Conservation (phyloP, 352 stramenopile genomes). For the Pythium diclinum region DNA sequence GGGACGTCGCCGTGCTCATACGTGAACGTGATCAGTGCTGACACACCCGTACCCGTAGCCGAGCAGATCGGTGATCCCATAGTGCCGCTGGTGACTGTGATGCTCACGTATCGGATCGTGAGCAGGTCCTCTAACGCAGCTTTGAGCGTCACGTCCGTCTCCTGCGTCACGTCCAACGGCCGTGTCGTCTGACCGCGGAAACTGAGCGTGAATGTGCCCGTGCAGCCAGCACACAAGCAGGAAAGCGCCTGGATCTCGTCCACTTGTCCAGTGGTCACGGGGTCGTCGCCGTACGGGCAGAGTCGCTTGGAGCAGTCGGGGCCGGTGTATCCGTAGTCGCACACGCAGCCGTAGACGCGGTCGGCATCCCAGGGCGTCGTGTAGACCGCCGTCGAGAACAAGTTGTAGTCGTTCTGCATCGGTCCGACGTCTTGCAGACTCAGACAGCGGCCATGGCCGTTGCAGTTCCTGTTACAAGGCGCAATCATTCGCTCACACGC, state of each 20-base stretch:
- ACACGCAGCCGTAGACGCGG: conserved; percentile 84
- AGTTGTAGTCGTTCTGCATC: conserved; percentile 58
- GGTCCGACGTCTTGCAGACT: conserved; percentile 59
- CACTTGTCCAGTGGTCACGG: conserved; percentile 61
- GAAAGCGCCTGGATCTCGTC: conserved; percentile 80
- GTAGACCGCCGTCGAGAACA: conserved; percentile 57
- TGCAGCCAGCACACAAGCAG: conserved; percentile 59
- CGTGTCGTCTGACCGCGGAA: conserved; percentile 56
- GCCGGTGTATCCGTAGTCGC: conserved; percentile 87
- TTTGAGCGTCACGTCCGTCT: conserved; percentile 45
- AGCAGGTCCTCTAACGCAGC: conserved; percentile 44
- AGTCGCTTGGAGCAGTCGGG: conserved; percentile 78
- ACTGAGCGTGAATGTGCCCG: conserved; percentile 57
- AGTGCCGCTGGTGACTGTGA: conserved; percentile 43
- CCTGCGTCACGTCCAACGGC: conserved; percentile 34
- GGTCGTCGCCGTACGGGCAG: conserved; percentile 88
- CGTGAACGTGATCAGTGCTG: conserved; percentile 61
- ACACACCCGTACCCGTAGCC: conserved; percentile 38
- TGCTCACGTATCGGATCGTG: conserved; percentile 48
- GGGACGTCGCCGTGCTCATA: conserved; percentile 68
- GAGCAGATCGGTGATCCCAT: conserved; percentile 41
- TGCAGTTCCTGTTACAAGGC: conserved; percentile 85
- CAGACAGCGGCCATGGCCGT: conserved; percentile 85
- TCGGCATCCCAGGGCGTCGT: conserved; percentile 79
- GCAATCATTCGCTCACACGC: conserved; percentile 58